Base-by-base conservation (phyloP, 176 grass and related monocot species). In the Leersia perrieri region DNA sequence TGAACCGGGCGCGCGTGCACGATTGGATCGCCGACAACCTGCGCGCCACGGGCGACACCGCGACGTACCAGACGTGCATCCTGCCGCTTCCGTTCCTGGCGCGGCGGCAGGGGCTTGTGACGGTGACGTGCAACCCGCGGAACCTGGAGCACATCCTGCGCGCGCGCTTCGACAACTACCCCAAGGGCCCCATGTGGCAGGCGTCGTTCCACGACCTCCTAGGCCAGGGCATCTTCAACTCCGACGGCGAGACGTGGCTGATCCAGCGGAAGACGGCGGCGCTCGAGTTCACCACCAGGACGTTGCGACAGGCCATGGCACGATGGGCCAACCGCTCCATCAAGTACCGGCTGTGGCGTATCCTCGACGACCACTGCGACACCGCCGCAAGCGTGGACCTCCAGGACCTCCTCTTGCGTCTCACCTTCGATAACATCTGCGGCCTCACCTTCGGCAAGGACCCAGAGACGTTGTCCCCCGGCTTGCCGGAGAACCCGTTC, bases 401-500 rank as follows among this genome's bases (percentile, higher is more conserved):
- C 75, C 94, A 97, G 74, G 94, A 97, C 83, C 89, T 94, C 55
- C 92, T 94, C 28, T 67, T 98, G 39, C 95, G 95, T 11, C 92
- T 98, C 72, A 94, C 95, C 41, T 98, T 98, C 72, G 95, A 97
- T 47, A 97, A 94, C 82, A 97, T 97, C n/a, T 97, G 94, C 61
- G 94, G 94, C 16, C 92, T 97, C 72, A 97, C 94, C 23, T 97
- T 97, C 65, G 94, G 94, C 68, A 97, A 97, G 81, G 94, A 97
- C 33, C 94, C 94, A 11, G 79, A 97, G 87, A 97, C 94, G 35
- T 3, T 97, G 27, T 92, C 94, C 4, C 85, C 64, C 3, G 94
- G 84, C 12, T 22, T 97, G 70, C 73, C 88, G 4, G 85, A 90
- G 27, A 94, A 92, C 76, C 91, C 91, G 26, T 97, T 97, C 53